Evolutionary conservation across 495 filamentous ascomycete genomes (phyloP), one percentile per base, ranked within the genome.

Genomic region (Aspergillus baeticus): DNA sequence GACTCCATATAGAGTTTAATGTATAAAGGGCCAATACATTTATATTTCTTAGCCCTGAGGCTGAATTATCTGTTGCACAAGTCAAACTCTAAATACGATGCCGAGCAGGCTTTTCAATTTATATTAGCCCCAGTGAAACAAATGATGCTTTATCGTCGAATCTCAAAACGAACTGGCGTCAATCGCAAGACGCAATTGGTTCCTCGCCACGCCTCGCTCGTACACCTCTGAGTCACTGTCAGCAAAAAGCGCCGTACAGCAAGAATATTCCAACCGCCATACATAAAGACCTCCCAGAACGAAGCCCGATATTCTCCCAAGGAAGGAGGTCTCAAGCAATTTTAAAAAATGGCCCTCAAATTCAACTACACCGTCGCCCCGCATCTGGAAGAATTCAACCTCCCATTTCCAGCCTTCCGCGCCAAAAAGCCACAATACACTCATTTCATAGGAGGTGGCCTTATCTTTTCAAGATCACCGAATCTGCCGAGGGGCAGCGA

Each of bases 401-500:
- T 75, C 23, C 69, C 76, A 10, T 63, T 75, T 37, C 43, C 63
- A 8, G 50, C 62, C 10, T 75, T 81, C 42, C 55, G 63, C 8
- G 57, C 62, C 6, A 51, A 56, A 6, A 65, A 69, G 15, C 69
- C 72, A 6, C 63, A 76, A 51, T 67, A 74, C 51, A 64, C 67
- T 2, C 54, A 63, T 22, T 67, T 75, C 42, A 70, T 62, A 4
- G 66, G 76, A 23, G 75, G 72, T 10, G 74, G 63, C 15, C 73
- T 75, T 52, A 66, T 83, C 45, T 82, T 83, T 62, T 63, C 67
- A 8, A 47, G 22, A 21, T 44, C 59, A 2, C 18, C 54, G 4
- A 29, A 42, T 23, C 42, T 38, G 34, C 36, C 10, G 15, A 45
- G 1, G 57, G 11, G 26, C 45, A 18, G 37, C 6, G 38, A 20